Percentiles rank a stretch among this genome's conserved stretches.
Evolutionary conservation across 1,284 basidiomycete genomes (phyloP).

Genomic region (Melampsora americana): DNA sequence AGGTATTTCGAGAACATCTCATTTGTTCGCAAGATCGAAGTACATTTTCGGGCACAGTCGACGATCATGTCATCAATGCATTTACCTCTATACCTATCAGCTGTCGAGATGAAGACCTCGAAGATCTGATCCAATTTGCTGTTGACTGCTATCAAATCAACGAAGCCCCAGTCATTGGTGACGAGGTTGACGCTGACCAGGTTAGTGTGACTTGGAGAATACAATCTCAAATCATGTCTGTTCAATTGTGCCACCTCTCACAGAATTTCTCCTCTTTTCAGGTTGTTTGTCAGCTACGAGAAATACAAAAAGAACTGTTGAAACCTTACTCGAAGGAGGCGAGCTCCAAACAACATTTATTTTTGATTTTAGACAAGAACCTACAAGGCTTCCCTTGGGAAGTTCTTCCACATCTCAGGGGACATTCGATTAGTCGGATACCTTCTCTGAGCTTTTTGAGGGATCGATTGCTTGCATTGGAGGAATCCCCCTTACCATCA

Average conservation of each 20-base stretch:
- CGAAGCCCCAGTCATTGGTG: conserved; percentile 78
- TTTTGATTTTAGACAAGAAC: conserved; percentile 86
- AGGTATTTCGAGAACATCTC: conserved; percentile 49
- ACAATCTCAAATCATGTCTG: not conserved
- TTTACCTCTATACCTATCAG: conserved; percentile 76
- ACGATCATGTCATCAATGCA: conserved; percentile 74
- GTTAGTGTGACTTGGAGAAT: conserved; percentile 58
- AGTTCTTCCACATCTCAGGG: conserved; percentile 79
- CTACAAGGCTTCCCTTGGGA: conserved; percentile 93
- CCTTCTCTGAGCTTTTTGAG: conserved; percentile 82
- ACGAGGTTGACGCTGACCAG: conserved; percentile 88
- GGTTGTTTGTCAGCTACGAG: conserved; percentile 66
- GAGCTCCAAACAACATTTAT: conserved; percentile 62
- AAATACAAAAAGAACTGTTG: conserved; percentile 50
- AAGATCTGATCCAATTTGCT: conserved; percentile 90
- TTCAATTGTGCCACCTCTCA: no score
- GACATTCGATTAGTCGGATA: conserved; percentile 80
- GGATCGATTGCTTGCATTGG: conserved; percentile 60
- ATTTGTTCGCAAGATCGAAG: conserved; percentile 65
- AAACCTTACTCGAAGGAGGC: conserved; percentile 45
- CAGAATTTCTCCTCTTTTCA: conserved; percentile 33
- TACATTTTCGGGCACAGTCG: conserved; percentile 60
- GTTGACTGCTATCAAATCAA: conserved; percentile 90
- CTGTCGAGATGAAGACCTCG: conserved; percentile 85
- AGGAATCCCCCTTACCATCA: conserved; percentile 39